These are phyloP conservation scores for Discostella pseudostelligera DNA, from an alignment of 108 stramenopile genomes.

Conservation along the genomic window DNA sequence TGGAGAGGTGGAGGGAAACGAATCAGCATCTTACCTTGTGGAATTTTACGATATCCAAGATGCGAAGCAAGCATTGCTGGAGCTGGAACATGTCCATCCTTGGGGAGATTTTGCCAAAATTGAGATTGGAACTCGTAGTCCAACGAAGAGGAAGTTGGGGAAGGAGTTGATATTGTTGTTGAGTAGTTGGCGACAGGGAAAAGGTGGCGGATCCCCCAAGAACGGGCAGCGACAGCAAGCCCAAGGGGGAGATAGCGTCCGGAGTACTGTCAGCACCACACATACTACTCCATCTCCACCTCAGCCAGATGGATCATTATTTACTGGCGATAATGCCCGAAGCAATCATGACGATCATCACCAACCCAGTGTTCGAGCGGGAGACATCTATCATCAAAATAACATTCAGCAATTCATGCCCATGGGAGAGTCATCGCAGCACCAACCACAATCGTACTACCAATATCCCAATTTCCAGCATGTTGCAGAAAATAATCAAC, in stretches of 20 bases:
- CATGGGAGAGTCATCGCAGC: conserved; percentile 2
- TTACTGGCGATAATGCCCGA: background rate
- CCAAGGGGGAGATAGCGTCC: conserved; percentile 3
- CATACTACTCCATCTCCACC: conserved; percentile 4
- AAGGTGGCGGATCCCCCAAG: background rate
- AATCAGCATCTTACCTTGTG: conserved; percentile 61
- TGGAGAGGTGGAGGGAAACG: conserved; percentile 39
- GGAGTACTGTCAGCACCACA: background rate
- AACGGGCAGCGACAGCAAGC: background rate
- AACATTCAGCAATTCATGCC: conserved; percentile 29
- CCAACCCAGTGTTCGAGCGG: conserved; percentile 4
- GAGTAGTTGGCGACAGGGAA: conserved; percentile 71
- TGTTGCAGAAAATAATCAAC: conserved; percentile 8
- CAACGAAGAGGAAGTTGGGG: conserved; percentile 73
- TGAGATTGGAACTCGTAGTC: conserved; percentile 60
- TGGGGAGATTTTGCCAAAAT: conserved; percentile 73
- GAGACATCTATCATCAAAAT: conserved; percentile 16
- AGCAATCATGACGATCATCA: background rate
- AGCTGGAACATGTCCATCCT: conserved; percentile 77
- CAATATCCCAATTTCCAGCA: conserved; percentile 16
- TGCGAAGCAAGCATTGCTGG: conserved; percentile 81
- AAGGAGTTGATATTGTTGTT: conserved; percentile 74
- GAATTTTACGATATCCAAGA: conserved; percentile 90
- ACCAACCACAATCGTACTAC: conserved; percentile 8
- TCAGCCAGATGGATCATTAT: background rate